Percentiles rank a stretch among this genome's conserved stretches.
These are phyloP conservation scores for Viola odorata DNA, from an alignment of 345 rosid genomes.

Conservation along the genomic window DNA sequence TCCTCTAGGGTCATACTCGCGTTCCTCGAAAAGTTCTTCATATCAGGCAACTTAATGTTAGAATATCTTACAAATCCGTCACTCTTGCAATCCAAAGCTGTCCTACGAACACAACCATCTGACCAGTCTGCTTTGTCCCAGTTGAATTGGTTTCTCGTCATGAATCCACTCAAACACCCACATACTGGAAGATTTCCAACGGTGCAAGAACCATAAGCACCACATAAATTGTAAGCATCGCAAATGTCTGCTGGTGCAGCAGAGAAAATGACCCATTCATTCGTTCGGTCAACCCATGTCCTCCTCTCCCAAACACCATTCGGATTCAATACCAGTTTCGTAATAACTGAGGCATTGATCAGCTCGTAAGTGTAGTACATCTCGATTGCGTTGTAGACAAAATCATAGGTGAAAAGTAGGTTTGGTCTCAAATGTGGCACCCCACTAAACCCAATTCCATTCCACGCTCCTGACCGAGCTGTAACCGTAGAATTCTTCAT, in stretches of 20 bases:
- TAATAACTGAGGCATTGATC: not conserved
- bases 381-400: not conserved
- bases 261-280: not conserved
- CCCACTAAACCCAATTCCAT: constrained; percentile 9
- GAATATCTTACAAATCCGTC: constrained; percentile 1
- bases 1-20: constrained; percentile 5
- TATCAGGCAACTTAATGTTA: constrained; percentile 16
- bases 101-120: constrained; percentile 14
- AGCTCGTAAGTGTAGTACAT: not conserved
- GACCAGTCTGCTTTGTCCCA: constrained; percentile 13
- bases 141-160: constrained; percentile 1
- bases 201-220: constrained; percentile 12
- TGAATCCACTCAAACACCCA: constrained; percentile 14
- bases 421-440: not conserved
- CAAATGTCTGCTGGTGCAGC: constrained; percentile 4
- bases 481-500: not conserved
- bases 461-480: constrained; percentile 18
- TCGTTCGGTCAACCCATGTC: constrained; percentile 7
- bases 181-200: constrained; percentile 3
- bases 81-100: constrained; percentile 2
- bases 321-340: not conserved
- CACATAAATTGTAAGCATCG: constrained; percentile 14
- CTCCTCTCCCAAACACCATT: not conserved
- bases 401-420: not conserved
- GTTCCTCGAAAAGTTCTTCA: not conserved